A percentile compares a stretch with the other conserved stretches of the same genome.
These are phyloP conservation scores for Albugo laibachii DNA, from an alignment of 352 stramenopile species.

Conservation along the genomic window DNA sequence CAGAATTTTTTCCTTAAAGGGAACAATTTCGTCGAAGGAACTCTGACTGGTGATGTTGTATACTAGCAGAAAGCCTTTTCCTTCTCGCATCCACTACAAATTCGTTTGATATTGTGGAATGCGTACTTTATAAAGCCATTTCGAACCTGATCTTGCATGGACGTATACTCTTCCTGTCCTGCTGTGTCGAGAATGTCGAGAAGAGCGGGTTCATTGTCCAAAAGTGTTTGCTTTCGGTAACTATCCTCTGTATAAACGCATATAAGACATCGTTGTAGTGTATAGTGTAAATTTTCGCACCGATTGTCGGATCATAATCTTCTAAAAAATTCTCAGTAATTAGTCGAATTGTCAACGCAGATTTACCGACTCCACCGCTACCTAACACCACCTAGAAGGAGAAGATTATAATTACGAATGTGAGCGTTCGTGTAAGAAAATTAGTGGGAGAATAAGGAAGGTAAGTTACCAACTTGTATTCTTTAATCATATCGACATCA, in stretches of 20 bases:
- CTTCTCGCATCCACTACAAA: conserved; percentile 80
- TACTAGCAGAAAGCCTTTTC: conserved; percentile 79
- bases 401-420: not conserved
- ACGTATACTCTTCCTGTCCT: conserved; percentile 84
- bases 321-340: conserved; percentile 85
- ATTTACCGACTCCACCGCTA: conserved; percentile 82
- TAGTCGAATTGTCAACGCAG: conserved; percentile 81
- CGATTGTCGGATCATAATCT: conserved; percentile 85
- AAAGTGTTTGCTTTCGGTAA: conserved; percentile 80
- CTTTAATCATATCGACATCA: no score
- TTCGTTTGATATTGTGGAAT: not conserved
- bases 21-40: conserved; percentile 78
- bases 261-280: not conserved
- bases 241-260: conserved; percentile 53
- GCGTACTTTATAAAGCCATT: not conserved
- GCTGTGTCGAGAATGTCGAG: conserved; percentile 85
- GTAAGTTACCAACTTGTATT: no score
- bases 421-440: no score
- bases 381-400: conserved; percentile 58
- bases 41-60: conserved; percentile 80
- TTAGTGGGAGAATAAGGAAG: no score
- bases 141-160: conserved; percentile 75
- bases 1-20: conserved; percentile 82
- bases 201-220: conserved; percentile 62
- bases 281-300: conserved; percentile 12